These are phyloP conservation scores for Penicillium bialowiezense DNA, from an alignment of 495 filamentous ascomycete genomes.

Conservation along the genomic window DNA sequence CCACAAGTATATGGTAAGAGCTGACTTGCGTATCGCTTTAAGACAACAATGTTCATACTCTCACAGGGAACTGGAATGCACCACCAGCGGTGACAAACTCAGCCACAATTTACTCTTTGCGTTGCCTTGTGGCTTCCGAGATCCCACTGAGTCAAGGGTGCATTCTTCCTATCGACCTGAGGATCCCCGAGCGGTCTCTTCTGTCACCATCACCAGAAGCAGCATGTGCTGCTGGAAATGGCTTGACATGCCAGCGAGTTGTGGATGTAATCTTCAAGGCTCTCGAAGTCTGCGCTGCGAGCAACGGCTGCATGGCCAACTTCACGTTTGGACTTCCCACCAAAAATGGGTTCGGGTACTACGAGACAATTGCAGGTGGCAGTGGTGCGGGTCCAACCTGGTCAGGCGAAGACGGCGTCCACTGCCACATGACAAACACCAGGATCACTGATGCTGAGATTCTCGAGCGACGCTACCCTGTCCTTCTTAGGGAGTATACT, in stretches of 20 bases:
- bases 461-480: conserved; percentile 89
- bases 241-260: conserved; percentile 69
- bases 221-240: conserved; percentile 82
- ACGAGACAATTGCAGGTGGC: conserved; percentile 91
- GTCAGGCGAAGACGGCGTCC: conserved; percentile 83
- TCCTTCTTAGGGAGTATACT: conserved; percentile 74
- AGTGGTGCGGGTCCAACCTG: conserved; percentile 76
- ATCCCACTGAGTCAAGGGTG: conserved; percentile 96
- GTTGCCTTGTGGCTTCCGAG: conserved; percentile 80
- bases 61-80: conserved; percentile 74
- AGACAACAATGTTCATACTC: not conserved
- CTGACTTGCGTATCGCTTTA: not conserved
- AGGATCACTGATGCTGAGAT: conserved; percentile 90
- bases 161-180: conserved; percentile 74
- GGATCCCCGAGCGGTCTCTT: conserved; percentile 76
- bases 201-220: conserved; percentile 76
- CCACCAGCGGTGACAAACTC: conserved; percentile 84
- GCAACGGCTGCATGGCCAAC: conserved; percentile 87
- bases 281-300: conserved; percentile 82
- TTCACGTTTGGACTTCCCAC: conserved; percentile 41
- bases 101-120: conserved; percentile 72
- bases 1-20: conserved; percentile 69
- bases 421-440: conserved; percentile 96
- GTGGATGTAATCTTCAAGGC: conserved; percentile 86
- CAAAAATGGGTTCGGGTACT: conserved; percentile 78